These are phyloP conservation scores for Apiotrichum laibachii DNA, from an alignment of 1,284 basidiomycete genomes.

Conservation along the genomic window DNA sequence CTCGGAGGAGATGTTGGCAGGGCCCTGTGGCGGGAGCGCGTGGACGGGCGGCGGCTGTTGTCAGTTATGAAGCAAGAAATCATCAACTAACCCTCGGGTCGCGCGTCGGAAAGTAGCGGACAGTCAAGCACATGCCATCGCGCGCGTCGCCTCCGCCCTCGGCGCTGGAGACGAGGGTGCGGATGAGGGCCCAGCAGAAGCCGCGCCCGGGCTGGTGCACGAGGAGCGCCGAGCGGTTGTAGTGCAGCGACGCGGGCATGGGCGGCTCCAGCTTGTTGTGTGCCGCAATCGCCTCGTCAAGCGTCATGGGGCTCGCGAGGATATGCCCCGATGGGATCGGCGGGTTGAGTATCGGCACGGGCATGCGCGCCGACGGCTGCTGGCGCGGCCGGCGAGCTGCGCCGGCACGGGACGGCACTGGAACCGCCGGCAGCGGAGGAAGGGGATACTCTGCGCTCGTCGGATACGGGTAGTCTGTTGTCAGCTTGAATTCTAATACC, in stretches of 20 bases:
- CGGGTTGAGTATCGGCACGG: constrained; percentile 2
- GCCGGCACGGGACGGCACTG: constrained; percentile 12
- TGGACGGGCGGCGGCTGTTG: constrained; percentile 21
- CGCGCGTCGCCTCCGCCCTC: neutral
- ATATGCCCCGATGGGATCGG: constrained; percentile 3
- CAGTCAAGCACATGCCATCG: constrained; percentile 4
- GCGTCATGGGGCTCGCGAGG: neutral
- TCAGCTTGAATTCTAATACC: neutral
- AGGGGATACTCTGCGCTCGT: constrained; percentile 17
- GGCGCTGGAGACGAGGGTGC: neutral
- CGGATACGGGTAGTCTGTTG: constrained; percentile 22
- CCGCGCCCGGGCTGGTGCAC: constrained; percentile 7
- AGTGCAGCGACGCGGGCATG: constrained; percentile 2
- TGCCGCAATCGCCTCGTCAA: constrained; percentile 4
- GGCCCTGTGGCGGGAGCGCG: constrained; percentile 16
- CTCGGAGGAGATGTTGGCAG: constrained; percentile 8
- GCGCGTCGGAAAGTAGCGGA: constrained; percentile 10
- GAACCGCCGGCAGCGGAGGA: constrained; percentile 21
- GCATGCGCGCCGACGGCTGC: neutral
- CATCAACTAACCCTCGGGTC: constrained; percentile 9
- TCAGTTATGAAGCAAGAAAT: neutral
- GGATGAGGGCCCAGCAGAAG: constrained; percentile 10
- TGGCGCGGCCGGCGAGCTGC: constrained; percentile 3
- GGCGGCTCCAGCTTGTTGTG: constrained; percentile 8
- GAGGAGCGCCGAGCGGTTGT: constrained; percentile 10